Evolutionary conservation across 1,284 basidiomycete genomes (phyloP).

Genomic region (Fistulinella staudtii): DNA sequence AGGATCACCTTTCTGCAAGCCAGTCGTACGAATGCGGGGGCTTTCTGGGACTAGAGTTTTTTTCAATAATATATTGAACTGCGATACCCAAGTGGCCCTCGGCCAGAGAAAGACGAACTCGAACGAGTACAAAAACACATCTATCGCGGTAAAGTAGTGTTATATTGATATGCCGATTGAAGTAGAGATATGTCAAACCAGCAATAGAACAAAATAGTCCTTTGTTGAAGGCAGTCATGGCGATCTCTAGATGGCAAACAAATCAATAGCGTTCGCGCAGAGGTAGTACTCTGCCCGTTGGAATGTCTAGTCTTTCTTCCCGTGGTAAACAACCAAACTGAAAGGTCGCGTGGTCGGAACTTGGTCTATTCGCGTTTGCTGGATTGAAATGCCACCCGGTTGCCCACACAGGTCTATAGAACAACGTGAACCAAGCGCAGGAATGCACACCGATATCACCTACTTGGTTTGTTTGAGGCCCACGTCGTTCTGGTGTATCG

Average conservation of each 20-base stretch:
- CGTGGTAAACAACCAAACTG: slow-evolving; percentile 6
- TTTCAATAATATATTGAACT: too few relatives aligned
- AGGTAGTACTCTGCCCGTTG: slow-evolving; percentile 6
- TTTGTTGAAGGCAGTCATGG: too few relatives aligned
- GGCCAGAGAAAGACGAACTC: too few relatives aligned
- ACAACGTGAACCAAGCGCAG: slow-evolving; percentile 5
- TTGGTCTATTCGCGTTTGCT: slow-evolving; percentile 5
- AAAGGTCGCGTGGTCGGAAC: slow-evolving; percentile 3
- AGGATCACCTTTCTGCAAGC: too few relatives aligned
- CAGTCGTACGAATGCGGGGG: too few relatives aligned
- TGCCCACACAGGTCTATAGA: slow-evolving; percentile 16
- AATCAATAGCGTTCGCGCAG: slow-evolving; percentile 9
- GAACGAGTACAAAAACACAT: slow-evolving; percentile 4
- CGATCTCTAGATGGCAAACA: too few relatives aligned
- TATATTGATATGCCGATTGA: slow-evolving; percentile 16
- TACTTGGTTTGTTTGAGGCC: slow-evolving; percentile 13
- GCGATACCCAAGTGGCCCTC: too few relatives aligned
- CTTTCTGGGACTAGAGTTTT: too few relatives aligned
- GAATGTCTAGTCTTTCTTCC: slow-evolving; percentile 4
- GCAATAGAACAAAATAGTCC: too few relatives aligned
- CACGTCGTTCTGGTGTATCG: slow-evolving; percentile 3
- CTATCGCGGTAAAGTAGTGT: slow-evolving; percentile 16
- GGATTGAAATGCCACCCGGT: slow-evolving; percentile 22
- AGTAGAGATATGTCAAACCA: too few relatives aligned
- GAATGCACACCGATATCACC: not conserved